Conservation (phyloP, 352 stramenopile species). For the Pythium sp. region DNA sequence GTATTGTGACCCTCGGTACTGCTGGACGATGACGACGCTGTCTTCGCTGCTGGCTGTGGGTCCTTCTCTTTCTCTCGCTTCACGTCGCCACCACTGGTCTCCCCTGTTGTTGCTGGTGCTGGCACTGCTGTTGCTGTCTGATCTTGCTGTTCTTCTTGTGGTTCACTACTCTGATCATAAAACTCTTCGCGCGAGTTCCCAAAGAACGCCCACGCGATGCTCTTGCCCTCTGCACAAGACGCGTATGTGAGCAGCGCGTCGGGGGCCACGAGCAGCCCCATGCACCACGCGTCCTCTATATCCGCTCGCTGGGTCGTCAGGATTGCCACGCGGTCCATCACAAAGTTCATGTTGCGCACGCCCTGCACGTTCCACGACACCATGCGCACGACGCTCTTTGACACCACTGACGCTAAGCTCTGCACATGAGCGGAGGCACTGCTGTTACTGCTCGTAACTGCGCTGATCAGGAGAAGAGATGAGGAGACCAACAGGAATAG, state of each 20-base stretch:
- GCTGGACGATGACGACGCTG: background rate
- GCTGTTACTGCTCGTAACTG: background rate
- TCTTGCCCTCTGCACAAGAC: slow-evolving; percentile 18
- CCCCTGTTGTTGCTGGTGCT: background rate
- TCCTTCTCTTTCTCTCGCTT: background rate
- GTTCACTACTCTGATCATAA: background rate
- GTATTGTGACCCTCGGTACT: background rate
- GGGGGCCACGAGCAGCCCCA: slow-evolving; percentile 32
- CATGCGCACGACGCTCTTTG: background rate
- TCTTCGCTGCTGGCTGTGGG: background rate
- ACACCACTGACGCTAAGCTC: background rate
- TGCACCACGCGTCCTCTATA: slow-evolving; percentile 20
- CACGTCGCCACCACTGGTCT: background rate
- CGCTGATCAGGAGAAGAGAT: background rate
- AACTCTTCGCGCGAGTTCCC: slow-evolving; percentile 15
- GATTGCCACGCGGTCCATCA: slow-evolving; percentile 24
- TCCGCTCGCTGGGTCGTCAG: slow-evolving; percentile 15
- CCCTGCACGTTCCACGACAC: slow-evolving; percentile 9
- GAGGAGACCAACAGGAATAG: background rate
- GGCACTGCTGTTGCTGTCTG: background rate
- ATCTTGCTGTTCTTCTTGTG: background rate
- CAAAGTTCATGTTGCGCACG: background rate
- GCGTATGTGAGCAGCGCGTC: slow-evolving; percentile 32
- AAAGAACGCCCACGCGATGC: slow-evolving; percentile 30
- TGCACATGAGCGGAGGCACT: background rate